phyloP scores from a whole-genome alignment of 225 moss, liverwort and hornwort genomes.

The Physcomitrellopsis africana region DNA sequence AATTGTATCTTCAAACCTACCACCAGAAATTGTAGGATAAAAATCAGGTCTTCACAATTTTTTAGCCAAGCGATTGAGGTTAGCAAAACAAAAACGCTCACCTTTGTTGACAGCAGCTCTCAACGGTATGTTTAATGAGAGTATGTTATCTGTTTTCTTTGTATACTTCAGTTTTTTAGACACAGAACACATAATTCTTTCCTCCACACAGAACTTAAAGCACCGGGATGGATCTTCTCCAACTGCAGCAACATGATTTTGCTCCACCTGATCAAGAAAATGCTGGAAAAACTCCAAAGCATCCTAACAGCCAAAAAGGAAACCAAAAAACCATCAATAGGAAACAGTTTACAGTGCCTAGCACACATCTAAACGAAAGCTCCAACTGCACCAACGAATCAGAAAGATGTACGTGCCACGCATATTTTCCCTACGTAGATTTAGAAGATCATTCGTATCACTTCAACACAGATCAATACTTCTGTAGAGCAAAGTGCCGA shows the following conservation, averaged over 20 bases:
- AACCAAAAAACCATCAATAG: constrained; percentile 12
- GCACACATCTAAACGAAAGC: not conserved
- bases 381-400: not conserved
- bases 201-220: constrained; percentile 93
- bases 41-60: constrained; percentile 2
- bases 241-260: constrained; percentile 48
- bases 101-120: constrained; percentile 92
- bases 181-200: constrained; percentile 85
- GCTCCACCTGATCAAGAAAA: constrained; percentile 93
- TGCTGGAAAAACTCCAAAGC: constrained; percentile 99
- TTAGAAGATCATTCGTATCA: no score
- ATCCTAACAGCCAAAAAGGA: constrained; percentile 57
- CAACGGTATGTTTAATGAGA: constrained; percentile 89
- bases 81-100: constrained; percentile 31
- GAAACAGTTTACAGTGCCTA: not conserved
- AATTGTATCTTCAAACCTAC: not conserved
- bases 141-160: constrained; percentile 83
- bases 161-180: constrained; percentile 92
- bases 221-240: constrained; percentile 86
- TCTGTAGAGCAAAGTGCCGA: not conserved
- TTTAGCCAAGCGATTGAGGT: not conserved
- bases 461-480: not conserved
- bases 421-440: not conserved
- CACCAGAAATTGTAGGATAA: not conserved
- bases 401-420: not conserved